These are phyloP conservation scores for Sclerotiophoma versabilis DNA, from an alignment of 2,329 filamentous ascomycete genomes.

Conservation along the genomic window DNA sequence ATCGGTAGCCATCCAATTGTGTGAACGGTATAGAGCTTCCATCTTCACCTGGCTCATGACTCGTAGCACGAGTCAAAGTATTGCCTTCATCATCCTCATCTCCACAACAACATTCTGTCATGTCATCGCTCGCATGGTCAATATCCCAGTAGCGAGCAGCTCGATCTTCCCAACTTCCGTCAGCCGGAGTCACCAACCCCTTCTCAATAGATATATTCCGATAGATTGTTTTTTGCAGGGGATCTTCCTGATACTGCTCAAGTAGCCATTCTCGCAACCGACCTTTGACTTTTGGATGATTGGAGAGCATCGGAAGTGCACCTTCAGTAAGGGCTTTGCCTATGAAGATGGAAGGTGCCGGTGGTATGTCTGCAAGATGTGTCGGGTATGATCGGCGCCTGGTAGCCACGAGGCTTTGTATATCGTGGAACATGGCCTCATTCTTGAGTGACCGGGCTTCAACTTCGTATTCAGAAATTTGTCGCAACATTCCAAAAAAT, in stretches of 20 bases:
- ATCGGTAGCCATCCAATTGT: too few species aligned
- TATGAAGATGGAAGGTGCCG: background rate
- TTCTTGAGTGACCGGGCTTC: background rate
- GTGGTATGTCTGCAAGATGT: background rate
- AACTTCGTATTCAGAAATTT: background rate
- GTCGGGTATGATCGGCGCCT: background rate
- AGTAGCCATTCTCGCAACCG: background rate
- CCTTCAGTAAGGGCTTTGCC: background rate
- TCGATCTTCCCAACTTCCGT: background rate
- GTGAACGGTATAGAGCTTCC: too few species aligned
- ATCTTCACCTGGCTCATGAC: background rate
- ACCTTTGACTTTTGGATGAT: background rate
- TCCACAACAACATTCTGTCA: background rate
- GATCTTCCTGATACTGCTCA: background rate
- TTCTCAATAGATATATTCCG: background rate
- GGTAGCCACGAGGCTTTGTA: background rate
- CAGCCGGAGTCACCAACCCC: background rate
- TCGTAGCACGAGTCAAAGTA: background rate
- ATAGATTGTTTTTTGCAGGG: background rate
- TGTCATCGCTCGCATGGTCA: background rate
- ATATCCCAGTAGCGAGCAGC: background rate
- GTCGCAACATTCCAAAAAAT: background rate
- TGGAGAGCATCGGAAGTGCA: background rate
- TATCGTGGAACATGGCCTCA: background rate
- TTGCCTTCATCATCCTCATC: background rate